A percentile compares a stretch with the other conserved stretches of the same genome.
Conservation (phyloP, 352 stramenopile species). For the Pythium aquatile region DNA sequence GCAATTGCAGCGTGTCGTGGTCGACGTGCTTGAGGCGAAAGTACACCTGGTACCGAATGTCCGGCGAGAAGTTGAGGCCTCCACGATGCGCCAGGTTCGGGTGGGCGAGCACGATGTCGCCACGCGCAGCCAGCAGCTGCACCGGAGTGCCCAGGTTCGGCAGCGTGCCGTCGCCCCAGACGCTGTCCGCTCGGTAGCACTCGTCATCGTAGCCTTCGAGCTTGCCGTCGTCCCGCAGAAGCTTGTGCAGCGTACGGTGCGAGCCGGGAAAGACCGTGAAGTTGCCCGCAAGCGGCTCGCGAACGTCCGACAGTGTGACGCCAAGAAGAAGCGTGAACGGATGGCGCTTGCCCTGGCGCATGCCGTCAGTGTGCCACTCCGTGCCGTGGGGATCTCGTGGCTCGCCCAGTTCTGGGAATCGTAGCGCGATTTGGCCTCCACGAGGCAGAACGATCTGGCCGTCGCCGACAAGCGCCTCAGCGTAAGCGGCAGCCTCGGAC, state of each 20-base stretch:
- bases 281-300: slow-evolving; percentile 59
- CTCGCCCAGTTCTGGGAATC: slow-evolving; percentile 69
- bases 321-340: slow-evolving; percentile 68
- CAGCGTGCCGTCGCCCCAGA: slow-evolving; percentile 75
- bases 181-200: slow-evolving; percentile 63
- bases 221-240: slow-evolving; percentile 51
- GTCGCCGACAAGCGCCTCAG: slow-evolving; percentile 56
- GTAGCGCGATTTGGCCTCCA: slow-evolving; percentile 68
- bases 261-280: slow-evolving; percentile 75
- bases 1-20: slow-evolving; percentile 35
- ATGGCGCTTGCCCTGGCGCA: slow-evolving; percentile 70
- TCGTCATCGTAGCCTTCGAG: slow-evolving; percentile 52
- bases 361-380: slow-evolving; percentile 83
- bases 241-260: slow-evolving; percentile 46
- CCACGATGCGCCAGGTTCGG: slow-evolving; percentile 72
- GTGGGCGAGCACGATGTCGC: slow-evolving; percentile 73
- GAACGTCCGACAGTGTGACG: slow-evolving; percentile 70
- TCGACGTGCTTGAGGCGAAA: slow-evolving; percentile 78
- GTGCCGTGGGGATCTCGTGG: slow-evolving; percentile 58
- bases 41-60: slow-evolving; percentile 84
- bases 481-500: slow-evolving; percentile 50
- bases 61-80: slow-evolving; percentile 77
- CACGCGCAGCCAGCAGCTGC: slow-evolving; percentile 51
- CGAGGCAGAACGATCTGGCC: slow-evolving; percentile 45
- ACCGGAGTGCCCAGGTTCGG: slow-evolving; percentile 60